Base-by-base conservation (phyloP, 176 grass and related monocot genomes). In the Guadua angustifolia region DNA sequence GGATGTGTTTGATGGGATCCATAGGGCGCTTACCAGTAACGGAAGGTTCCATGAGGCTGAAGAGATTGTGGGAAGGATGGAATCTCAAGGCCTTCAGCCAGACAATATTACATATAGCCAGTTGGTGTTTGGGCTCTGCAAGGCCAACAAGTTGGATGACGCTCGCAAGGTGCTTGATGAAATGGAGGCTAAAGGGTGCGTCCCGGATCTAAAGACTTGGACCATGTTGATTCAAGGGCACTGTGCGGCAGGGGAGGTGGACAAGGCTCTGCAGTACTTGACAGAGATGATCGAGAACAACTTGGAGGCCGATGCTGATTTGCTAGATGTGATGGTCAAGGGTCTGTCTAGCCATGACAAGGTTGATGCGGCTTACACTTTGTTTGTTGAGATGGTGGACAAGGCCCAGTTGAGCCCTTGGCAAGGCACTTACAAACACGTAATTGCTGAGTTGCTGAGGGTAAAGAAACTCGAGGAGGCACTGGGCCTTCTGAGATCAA, bases 21-120 rank as follows among this genome's bases (percentile, higher is more conserved):
- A 98, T 42, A 86, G 93, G 84, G 92, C 83, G 9, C 90, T 95
- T 14, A 98, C 93, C 0, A 92, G 89, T 21, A 89, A 73, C 9
- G 89, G 83, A n/a, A 91, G 43, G 83, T 95, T 98, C 7, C 76
- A 86, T 9, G 93, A 95, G 56, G 93, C 96, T 6, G 85, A 91
- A 2, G 77, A 87, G 78, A 64, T 92, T 24, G 42, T 95, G 36
- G 52, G 79, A 12, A 92, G 59, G 46, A 98, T 98, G 96, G 87
- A 66, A 81, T 50, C 10, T 18, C 76, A 88, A 49, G 95, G 93
- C 36, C 90, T 88, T 43, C 55, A 83, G 73, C 96, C 96, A 1
- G 93, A 94, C 88, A 98, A 98, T 67, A 90, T 92, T 42, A 98
- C 93, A 4, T 94, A 92, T 44, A 98, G 96, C 83, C 93, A 95